phyloP scores from a whole-genome alignment of 2,329 filamentous ascomycete genomes.

The Tympanopsis confertula region DNA sequence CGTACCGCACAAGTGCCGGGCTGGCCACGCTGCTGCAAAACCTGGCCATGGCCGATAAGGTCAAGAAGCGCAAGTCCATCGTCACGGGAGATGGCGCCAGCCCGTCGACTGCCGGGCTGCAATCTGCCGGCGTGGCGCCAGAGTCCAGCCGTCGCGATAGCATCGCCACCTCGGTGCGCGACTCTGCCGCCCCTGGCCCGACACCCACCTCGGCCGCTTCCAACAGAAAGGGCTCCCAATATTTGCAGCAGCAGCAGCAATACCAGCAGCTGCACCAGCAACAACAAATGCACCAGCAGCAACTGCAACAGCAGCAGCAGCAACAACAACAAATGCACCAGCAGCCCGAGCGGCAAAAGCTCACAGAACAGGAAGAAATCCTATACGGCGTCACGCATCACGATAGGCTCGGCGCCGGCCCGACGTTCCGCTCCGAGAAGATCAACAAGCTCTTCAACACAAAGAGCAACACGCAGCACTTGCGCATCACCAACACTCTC shows the following conservation, averaged over 20 bases:
- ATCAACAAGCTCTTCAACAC: conserved; percentile 68
- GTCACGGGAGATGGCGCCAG: conserved; percentile 45
- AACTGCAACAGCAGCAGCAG: conserved; percentile 24
- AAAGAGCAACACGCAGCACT: conserved; percentile 65
- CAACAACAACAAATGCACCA: conserved; percentile 15
- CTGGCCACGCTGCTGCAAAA: conserved; percentile 72
- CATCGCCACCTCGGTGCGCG: conserved; percentile 30
- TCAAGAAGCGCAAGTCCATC: conserved; percentile 73
- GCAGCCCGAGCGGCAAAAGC: conserved; percentile 50
- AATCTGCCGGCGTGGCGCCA: conserved; percentile 21
- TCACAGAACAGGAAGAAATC: conserved; percentile 64
- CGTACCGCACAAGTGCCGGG: conserved; percentile 72
- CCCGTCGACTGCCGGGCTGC: conserved; percentile 25
- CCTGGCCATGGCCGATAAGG: conserved; percentile 72
- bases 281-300: conserved; percentile 19
- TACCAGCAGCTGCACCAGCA: conserved; percentile 16
- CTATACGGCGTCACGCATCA: conserved; percentile 77
- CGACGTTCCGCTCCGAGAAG: conserved; percentile 79
- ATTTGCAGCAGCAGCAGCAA: conserved; percentile 4
- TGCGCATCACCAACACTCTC: conserved; percentile 63
- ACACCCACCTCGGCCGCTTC: conserved; percentile 5
- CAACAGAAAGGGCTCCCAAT: conserved; percentile 7
- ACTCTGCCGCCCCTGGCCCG: conserved; percentile 18
- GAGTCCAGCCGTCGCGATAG: conserved; percentile 36
- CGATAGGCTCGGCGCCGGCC: conserved; percentile 74